Conservation (phyloP, 306 rosid species). For the Sesbania bispinosa region DNA sequence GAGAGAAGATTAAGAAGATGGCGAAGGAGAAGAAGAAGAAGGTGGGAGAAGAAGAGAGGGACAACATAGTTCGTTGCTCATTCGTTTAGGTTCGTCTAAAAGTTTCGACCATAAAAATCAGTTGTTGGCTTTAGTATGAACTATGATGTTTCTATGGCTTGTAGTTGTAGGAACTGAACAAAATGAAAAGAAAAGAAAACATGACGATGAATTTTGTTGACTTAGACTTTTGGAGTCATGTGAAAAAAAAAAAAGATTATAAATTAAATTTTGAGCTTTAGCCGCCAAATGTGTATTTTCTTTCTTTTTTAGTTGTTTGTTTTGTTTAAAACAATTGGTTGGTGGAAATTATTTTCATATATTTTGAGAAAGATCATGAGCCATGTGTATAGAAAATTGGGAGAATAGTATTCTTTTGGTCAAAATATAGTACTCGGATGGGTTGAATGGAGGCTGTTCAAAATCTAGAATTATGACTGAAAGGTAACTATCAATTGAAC, state of each 20-base stretch:
- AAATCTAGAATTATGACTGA: slow-evolving; percentile 15
- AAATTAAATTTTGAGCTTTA: not conserved
- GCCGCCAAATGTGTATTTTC: slow-evolving; percentile 5
- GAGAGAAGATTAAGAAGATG: slow-evolving; percentile 18
- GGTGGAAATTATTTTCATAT: not conserved
- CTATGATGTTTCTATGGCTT: too few species aligned
- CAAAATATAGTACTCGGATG: slow-evolving; percentile 8
- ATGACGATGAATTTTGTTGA: slow-evolving; percentile 30
- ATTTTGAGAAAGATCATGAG: not conserved
- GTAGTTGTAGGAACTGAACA: not conserved
- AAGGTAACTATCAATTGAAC: not conserved
- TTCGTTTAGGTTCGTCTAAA: slow-evolving; percentile 1
- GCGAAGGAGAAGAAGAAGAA: not conserved
- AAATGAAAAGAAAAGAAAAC: not conserved
- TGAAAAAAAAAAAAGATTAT: not conserved
- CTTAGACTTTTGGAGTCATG: slow-evolving; percentile 21
- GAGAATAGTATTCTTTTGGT: too few species aligned
- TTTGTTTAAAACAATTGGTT: not conserved
- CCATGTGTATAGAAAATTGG: not conserved
- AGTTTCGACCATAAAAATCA: not conserved
- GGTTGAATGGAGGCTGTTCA: slow-evolving; percentile 23
- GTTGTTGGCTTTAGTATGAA: slow-evolving; percentile 15
- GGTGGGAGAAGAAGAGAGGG: not conserved
- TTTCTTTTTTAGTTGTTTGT: not conserved
- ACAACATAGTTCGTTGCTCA: slow-evolving; percentile 3